Base-by-base conservation (phyloP, 495 filamentous ascomycete species). In the Aspergillus ellipticus region DNA sequence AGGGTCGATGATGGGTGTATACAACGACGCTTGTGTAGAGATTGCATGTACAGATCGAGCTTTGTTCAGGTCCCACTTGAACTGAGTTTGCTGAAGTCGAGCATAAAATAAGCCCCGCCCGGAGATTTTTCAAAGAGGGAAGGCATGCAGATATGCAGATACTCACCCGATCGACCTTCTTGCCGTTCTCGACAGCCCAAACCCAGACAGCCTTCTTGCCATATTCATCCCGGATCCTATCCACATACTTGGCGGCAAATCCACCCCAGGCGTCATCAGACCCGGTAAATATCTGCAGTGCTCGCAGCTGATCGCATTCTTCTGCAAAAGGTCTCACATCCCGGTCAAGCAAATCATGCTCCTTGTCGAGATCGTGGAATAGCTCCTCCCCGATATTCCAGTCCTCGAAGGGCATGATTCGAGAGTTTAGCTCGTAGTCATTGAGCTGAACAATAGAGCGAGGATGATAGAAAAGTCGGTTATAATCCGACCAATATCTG, bases 401-500 rank as follows among this genome's bases (percentile, higher is more conserved):
- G 49, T 84, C 82, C 66, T 96, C 92, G 56, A 96, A 96, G 0
- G 92, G 89, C 80, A 86, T 85, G 11, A 90, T 70, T 9, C 76
- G 76, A 1, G 89, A 90, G 65, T 85, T 82, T 26, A 96, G 71
- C 62, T 93, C 89, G 66, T 89, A 94, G 58, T 96, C 90, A 62
- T 87, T 87, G n/a, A 96, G 72, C 64, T 93, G 92, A 7, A 96
- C 78, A 35, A 96, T 82, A 4, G 92, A 96, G 37, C 85, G 85
- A 2, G 94, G 94, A 66, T 99, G 92, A 67, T 90, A 97, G 72
- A 85, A 97, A 13, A 96, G 79, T 24, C 90, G 83, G 58, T 88
- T 92, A 71, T 89, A 97, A 71, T 98, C 94, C 13, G 91, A 96
- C 92, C 95, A 98, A 74, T 90, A 97, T 28, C 89, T 86, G 17